Percentiles rank a stretch among this genome's conserved stretches.
These are phyloP conservation scores for Xerocomellus intermedius DNA, from an alignment of 768 basidiomycete genomes.

Conservation along the genomic window DNA sequence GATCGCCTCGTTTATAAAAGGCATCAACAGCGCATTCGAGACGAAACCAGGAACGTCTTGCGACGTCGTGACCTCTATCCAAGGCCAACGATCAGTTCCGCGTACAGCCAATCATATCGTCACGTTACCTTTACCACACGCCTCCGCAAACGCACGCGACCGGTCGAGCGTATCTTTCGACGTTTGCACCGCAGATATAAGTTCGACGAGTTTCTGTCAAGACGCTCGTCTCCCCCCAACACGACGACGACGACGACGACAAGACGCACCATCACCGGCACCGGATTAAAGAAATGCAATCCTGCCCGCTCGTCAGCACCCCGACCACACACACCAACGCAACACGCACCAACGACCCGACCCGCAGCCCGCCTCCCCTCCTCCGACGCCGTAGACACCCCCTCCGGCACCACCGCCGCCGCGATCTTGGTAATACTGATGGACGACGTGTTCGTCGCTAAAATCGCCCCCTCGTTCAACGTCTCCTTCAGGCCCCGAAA, in stretches of 20 bases:
- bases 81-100: background rate
- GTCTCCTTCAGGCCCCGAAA: slow-evolving; percentile 70
- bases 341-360: slow-evolving; percentile 73
- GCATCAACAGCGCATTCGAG: slow-evolving; percentile 94
- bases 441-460: slow-evolving; percentile 92
- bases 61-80: slow-evolving; percentile 83
- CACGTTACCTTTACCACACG: slow-evolving; percentile 79
- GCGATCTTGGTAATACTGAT: slow-evolving; percentile 96
- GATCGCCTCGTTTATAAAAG: slow-evolving; percentile 97
- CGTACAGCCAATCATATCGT: background rate
- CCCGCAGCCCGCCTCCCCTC: slow-evolving; percentile 62
- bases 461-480: slow-evolving; percentile 69
- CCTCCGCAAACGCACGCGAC: slow-evolving; percentile 76
- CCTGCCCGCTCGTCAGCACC: slow-evolving; percentile 40
- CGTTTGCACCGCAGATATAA: slow-evolving; percentile 93
- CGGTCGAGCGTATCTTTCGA: slow-evolving; percentile 70
- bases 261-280: slow-evolving; percentile 83
- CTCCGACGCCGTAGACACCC: slow-evolving; percentile 55
- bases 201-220: slow-evolving; percentile 84
- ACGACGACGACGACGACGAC: background rate
- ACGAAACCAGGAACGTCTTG: slow-evolving; percentile 94
- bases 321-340: background rate
- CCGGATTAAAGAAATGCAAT: slow-evolving; percentile 95
- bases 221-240: background rate
- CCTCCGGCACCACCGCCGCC: slow-evolving; percentile 64